Evolutionary conservation across 768 basidiomycete species (phyloP), one percentile per base, ranked within the genome.

Genomic region (Panaeolus papilionaceus): DNA sequence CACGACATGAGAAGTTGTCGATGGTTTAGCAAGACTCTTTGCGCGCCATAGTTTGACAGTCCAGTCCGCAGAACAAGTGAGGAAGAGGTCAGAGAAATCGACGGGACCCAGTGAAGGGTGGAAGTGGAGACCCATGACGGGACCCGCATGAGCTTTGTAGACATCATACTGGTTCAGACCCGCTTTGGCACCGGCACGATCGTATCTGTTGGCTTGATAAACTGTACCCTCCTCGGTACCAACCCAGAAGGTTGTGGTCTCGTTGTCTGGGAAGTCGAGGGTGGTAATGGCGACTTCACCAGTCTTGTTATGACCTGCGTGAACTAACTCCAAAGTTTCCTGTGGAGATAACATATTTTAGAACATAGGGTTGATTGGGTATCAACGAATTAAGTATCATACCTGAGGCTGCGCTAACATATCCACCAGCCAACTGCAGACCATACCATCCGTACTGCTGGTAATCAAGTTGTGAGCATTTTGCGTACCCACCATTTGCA

Each of bases 321-420:
- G 94, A 3, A 92, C 80, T 2, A 99, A 85, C 75, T 96, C 93
- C 16, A 99, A 87, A 3, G 95, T 94, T 91, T 99, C 98, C 94
- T 98, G 69, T 3, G 8, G 20, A 49, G 7, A 26, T 49, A 26
- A 23, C 0, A 26, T 23, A n/a, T 9, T 23, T 49, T 8, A 49
- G 16, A 49, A 23, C 47, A 10, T 23, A 8, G 20, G 3, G 9
- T 44, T 44, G 16, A 44, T 44, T 16, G 18, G 42, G 7, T 4
- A 23, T 23, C 12, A 49, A 49, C 20, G 3, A 38, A 12, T 12
- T 39, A 39, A 62, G 11, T 7, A 3, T 64, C 38, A 33, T 12
- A 95, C 96, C 86, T 98, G 96, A 10, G 98, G 98, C 75, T 97
- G 94, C 1, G 98, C 96, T 49, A 99, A 88, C 96, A 99, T 98